Evolutionary conservation across 1,284 basidiomycete species (phyloP), one percentile per base, ranked within the genome.

Genomic region (Leccinum subrobustum): DNA sequence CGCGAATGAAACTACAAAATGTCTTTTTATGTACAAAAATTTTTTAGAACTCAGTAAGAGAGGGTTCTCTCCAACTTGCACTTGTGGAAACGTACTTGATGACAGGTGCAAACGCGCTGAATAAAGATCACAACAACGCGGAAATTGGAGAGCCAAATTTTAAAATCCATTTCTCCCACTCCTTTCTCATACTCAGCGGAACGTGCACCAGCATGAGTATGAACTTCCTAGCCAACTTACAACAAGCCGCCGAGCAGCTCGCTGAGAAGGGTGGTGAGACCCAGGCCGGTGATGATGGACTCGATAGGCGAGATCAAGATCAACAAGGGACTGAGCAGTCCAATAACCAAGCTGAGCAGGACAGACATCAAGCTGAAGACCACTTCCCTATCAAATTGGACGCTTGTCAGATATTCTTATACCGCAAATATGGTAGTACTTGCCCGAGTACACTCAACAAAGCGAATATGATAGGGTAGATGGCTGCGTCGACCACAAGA

Each of bases 281-380:
- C 58, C 6, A 67, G 18, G 16, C 9, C 29, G 27, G 9, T 50
- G 29, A 67, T 14, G 33, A 65, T 60, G 51, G 50, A 58, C 3
- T 65, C 16, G 20, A 66, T 23, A n/a, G 65, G 66, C 3, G 0
- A 39, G 23, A 65, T 44, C 33, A 65, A 9, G n/a, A 9, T 0
- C n/a, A 67, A 31, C 20, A 66, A 51, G n/a, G 54, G 58, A 1
- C 6, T 1, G 14, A 65, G 35, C 23, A 65, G 63, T 8, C 63
- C 63, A 6, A 4, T 1, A 23, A 67, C 56, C 57, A 65, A 47
- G 16, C 47, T 33, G 39, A 65, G 27, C 8, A 56, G 1, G 51
- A 54, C 3, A 5, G 37, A 31, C 4, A 65, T 29, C 57, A 65
- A 44, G 37, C 27, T 42, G 9, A 59, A 58, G 7, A 64, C 50